phyloP scores from a whole-genome alignment of 768 basidiomycete genomes.

The Amanita muscaria region DNA sequence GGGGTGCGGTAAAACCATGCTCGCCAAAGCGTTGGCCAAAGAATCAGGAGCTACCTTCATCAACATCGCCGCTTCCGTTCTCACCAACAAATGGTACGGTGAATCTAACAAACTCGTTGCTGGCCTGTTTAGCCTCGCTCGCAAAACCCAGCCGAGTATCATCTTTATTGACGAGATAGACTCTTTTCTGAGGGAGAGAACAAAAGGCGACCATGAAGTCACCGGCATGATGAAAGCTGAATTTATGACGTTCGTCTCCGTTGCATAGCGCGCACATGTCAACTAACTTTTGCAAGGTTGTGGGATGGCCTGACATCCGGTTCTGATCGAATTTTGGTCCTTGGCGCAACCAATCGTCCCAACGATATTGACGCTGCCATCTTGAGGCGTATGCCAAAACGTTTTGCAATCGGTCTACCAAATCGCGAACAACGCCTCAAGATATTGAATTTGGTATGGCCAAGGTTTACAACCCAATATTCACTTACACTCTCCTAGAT shows the following conservation, averaged over 20 bases:
- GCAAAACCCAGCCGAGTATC: conserved; percentile 89
- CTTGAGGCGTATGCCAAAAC: conserved; percentile 95
- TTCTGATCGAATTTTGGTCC: conserved; percentile 74
- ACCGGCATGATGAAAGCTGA: conserved; percentile 99
- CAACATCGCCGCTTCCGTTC: conserved; percentile 39
- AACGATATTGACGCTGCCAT: conserved; percentile 86
- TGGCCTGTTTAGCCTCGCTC: conserved; percentile 86
- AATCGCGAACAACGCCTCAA: conserved; percentile 69
- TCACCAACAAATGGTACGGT: conserved; percentile 43
- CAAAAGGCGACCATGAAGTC: conserved; percentile 88
- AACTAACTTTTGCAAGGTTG: conserved; percentile 36
- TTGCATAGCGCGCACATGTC: not conserved
- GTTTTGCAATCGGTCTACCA: conserved; percentile 81
- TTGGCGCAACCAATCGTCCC: conserved; percentile 94
- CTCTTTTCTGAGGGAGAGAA: conserved; percentile 83
- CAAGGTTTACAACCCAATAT: too few species aligned
- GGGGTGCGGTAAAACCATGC: conserved; percentile 98
- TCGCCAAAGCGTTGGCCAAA: conserved; percentile 97
- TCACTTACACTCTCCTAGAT: too few species aligned
- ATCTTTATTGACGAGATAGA: conserved; percentile 99
- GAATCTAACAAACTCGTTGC: conserved; percentile 87
- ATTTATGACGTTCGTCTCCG: conserved; percentile 70
- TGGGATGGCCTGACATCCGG: conserved; percentile 93
- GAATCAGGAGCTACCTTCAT: conserved; percentile 97
- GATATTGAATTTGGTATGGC: conserved; percentile 71